These are phyloP conservation scores for Rhodamnia rubescens DNA, from an alignment of 345 rosid genomes.

Conservation along the genomic window DNA sequence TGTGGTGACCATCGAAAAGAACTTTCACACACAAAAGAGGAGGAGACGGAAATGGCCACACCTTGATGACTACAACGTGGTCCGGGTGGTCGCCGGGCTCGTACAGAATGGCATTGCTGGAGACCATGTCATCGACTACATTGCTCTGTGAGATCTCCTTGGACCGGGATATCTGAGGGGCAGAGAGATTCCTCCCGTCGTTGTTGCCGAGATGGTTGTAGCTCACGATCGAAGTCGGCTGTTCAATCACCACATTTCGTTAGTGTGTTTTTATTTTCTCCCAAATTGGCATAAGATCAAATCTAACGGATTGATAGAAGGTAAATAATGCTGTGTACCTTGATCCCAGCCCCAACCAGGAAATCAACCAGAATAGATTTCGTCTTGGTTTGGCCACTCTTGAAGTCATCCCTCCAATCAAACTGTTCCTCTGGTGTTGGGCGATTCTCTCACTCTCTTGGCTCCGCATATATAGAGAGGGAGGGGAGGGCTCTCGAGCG, in stretches of 20 bases:
- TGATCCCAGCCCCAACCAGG: constrained; percentile 97
- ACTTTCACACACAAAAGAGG: background rate
- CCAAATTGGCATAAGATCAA: background rate
- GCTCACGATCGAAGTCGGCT: constrained; percentile 98
- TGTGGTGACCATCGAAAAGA: no score
- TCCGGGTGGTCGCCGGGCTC: constrained; percentile 97
- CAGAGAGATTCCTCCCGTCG: constrained; percentile 95
- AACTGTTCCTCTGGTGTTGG: constrained; percentile 61
- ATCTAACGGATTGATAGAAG: background rate
- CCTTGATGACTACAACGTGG: constrained; percentile 98
- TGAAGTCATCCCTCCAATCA: constrained; percentile 97
- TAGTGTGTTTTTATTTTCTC: background rate
- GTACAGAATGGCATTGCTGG: constrained; percentile 82
- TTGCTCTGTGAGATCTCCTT: constrained; percentile 97
- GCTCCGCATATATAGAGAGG: background rate
- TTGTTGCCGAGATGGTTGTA: constrained; percentile 97
- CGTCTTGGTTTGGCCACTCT: constrained; percentile 99
- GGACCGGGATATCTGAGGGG: constrained; percentile 92
- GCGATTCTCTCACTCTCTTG: no score
- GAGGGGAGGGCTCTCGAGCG: background rate
- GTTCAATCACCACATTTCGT: background rate
- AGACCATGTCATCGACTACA: constrained; percentile 96
- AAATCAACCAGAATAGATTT: constrained; percentile 89
- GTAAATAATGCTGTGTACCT: constrained; percentile 22
- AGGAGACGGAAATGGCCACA: background rate